These are phyloP conservation scores for Solanum megistacrolobum DNA, from an alignment of 257 asterid species.

Conservation along the genomic window DNA sequence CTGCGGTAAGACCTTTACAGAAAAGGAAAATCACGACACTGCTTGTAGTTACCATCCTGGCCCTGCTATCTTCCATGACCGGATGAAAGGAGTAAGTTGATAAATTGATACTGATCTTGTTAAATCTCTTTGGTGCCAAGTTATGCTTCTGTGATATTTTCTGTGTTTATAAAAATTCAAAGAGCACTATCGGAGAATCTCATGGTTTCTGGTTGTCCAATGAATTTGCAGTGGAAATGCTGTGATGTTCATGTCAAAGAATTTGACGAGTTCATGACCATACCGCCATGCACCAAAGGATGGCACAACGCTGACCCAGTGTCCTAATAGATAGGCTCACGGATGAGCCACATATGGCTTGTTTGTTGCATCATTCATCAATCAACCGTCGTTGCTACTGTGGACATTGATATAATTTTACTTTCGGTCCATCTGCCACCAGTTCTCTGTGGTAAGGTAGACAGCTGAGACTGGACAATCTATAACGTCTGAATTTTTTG, in stretches of 20 bases:
- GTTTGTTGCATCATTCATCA: not conserved
- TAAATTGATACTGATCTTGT: not conserved
- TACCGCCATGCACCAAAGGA: conserved; percentile 76
- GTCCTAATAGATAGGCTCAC: conserved; percentile 6
- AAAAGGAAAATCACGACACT: conserved; percentile 72
- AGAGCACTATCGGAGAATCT: not conserved
- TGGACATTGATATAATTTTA: not conserved
- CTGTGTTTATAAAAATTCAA: not conserved
- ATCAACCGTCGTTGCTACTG: not conserved
- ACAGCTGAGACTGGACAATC: not conserved
- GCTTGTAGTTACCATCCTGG: conserved; percentile 95
- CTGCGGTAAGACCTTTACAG: conserved; percentile 67
- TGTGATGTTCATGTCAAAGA: conserved; percentile 85
- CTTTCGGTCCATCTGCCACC: not conserved
- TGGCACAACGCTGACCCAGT: conserved; percentile 68
- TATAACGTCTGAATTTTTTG: not conserved
- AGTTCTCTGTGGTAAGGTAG: not conserved
- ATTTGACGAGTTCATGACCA: conserved; percentile 79
- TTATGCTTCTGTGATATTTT: not conserved
- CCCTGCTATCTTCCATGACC: conserved; percentile 80
- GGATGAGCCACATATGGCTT: not conserved
- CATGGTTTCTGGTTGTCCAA: not conserved
- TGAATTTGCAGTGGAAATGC: conserved; percentile 75
- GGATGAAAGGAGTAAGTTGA: conserved; percentile 78
- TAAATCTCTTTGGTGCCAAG: not conserved